These are phyloP conservation scores for Tricholoma furcatifolium DNA, from an alignment of 768 basidiomycete species.

Conservation along the genomic window DNA sequence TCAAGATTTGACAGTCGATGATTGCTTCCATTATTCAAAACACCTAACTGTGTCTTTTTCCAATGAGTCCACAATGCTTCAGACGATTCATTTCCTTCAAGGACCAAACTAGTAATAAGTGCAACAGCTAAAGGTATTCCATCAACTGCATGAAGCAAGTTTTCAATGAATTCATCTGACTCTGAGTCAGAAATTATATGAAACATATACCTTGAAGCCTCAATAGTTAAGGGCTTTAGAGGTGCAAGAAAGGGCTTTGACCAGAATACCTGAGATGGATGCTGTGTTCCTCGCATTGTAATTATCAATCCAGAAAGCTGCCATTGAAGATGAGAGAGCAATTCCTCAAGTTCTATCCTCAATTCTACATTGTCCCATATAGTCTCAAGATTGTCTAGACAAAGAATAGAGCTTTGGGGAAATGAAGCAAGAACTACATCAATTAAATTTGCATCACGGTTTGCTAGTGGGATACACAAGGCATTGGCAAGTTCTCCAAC, in stretches of 20 bases:
- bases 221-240: background rate
- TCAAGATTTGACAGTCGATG: slow-evolving; percentile 21
- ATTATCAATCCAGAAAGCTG: no score
- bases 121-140: slow-evolving; percentile 3
- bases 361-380: slow-evolving; percentile 2
- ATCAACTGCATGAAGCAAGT: slow-evolving; percentile 18
- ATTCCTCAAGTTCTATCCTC: background rate
- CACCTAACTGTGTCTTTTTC: slow-evolving; percentile 14
- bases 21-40: slow-evolving; percentile 17
- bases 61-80: slow-evolving; percentile 18
- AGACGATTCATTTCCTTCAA: slow-evolving; percentile 19
- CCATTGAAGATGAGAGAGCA: background rate
- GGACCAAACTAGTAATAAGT: background rate
- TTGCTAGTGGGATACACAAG: background rate
- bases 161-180: slow-evolving; percentile 12
- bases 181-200: background rate
- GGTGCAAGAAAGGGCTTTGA: background rate
- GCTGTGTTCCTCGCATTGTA: slow-evolving; percentile 3
- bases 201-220: background rate
- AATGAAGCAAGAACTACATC: background rate
- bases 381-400: slow-evolving; percentile 9
- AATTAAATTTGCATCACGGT: background rate
- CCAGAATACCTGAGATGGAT: background rate
- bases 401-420: background rate
- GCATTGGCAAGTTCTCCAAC: slow-evolving; percentile 1